Conservation (phyloP, 2,329 filamentous ascomycete genomes). For the Cercospora beticola region DNA sequence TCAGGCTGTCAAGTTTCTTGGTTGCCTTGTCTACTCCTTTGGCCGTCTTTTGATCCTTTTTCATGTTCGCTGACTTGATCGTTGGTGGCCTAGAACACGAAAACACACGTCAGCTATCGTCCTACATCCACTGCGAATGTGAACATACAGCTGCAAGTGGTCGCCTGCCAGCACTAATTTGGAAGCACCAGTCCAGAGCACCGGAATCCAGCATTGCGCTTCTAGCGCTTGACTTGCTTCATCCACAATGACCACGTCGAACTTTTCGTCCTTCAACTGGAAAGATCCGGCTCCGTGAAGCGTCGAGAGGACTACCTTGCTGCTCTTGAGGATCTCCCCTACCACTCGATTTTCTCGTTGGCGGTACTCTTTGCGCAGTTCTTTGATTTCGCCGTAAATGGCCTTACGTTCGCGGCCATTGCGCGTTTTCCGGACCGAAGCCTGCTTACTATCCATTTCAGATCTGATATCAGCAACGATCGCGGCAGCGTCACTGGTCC, state of each 20-base stretch:
- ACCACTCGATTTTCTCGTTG: slow-evolving; percentile 82
- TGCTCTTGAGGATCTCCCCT: slow-evolving; percentile 68
- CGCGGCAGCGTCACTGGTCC: slow-evolving; percentile 82
- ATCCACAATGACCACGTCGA: slow-evolving; percentile 93
- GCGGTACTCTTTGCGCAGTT: slow-evolving; percentile 78
- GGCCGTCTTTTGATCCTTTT: slow-evolving; percentile 36
- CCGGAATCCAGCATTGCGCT: slow-evolving; percentile 93
- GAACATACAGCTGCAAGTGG: slow-evolving; percentile 70
- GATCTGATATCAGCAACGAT: slow-evolving; percentile 87
- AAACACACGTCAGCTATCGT: slow-evolving; percentile 2
- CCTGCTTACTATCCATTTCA: slow-evolving; percentile 91
- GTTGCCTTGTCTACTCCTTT: slow-evolving; percentile 8
- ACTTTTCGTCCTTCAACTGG: slow-evolving; percentile 74
- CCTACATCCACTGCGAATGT: slow-evolving; percentile 45
- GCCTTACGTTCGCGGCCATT: slow-evolving; percentile 74
- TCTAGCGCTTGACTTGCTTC: slow-evolving; percentile 95
- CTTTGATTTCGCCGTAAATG: slow-evolving; percentile 82
- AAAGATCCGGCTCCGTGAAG: slow-evolving; percentile 87
- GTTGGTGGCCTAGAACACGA: slow-evolving; percentile 58
- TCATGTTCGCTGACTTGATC: slow-evolving; percentile 70
- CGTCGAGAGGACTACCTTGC: slow-evolving; percentile 87
- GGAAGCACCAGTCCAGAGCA: slow-evolving; percentile 63
- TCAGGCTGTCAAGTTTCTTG: slow-evolving; percentile 9
- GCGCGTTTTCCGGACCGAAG: slow-evolving; percentile 81
- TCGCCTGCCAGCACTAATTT: slow-evolving; percentile 93